Percentiles rank a stretch among this genome's conserved stretches.
Evolutionary conservation across 2,329 filamentous ascomycete species (phyloP).

Genomic region (Colletotrichum sp.): DNA sequence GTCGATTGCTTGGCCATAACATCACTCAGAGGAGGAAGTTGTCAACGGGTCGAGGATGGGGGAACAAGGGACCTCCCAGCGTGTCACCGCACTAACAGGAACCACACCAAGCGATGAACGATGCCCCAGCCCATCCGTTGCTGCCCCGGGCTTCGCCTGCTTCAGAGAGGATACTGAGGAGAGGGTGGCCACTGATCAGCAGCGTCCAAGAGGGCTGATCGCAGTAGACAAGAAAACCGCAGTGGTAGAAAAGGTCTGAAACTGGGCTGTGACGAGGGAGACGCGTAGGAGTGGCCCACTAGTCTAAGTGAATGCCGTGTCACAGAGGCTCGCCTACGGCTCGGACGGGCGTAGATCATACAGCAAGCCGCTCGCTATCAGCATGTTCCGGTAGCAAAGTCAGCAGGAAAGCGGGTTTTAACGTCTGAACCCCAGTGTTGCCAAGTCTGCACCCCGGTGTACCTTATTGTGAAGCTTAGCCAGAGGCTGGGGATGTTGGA

Average conservation of each 20-base stretch:
- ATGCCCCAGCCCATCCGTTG: neutral
- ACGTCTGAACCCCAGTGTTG: neutral
- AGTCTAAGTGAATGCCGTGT: slow-evolving; percentile 6
- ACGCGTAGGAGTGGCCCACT: slow-evolving; percentile 14
- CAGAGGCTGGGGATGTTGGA: neutral
- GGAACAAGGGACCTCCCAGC: neutral
- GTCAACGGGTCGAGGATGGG: neutral
- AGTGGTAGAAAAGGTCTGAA: slow-evolving; percentile 11
- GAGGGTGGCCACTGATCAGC: neutral
- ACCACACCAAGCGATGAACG: neutral
- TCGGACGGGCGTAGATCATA: slow-evolving; percentile 15
- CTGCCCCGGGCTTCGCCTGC: neutral
- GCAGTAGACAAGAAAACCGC: neutral
- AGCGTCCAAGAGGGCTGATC: slow-evolving; percentile 6
- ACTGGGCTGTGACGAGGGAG: slow-evolving; percentile 19
- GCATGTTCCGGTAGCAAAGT: slow-evolving; percentile 20
- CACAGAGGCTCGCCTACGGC: neutral
- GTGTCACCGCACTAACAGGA: slow-evolving; percentile 10
- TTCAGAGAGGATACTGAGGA: neutral
- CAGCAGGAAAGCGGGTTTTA: slow-evolving; percentile 3
- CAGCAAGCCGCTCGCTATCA: slow-evolving; percentile 9
- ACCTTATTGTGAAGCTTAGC: slow-evolving; percentile 19
- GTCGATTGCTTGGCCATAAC: neutral
- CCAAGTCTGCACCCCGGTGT: slow-evolving; percentile 18
- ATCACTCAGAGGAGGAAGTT: neutral